Percentiles rank a stretch among this genome's conserved stretches.
These are phyloP conservation scores for Trichophyton schoenleinii DNA, from an alignment of 2,329 filamentous ascomycete genomes.

Conservation along the genomic window DNA sequence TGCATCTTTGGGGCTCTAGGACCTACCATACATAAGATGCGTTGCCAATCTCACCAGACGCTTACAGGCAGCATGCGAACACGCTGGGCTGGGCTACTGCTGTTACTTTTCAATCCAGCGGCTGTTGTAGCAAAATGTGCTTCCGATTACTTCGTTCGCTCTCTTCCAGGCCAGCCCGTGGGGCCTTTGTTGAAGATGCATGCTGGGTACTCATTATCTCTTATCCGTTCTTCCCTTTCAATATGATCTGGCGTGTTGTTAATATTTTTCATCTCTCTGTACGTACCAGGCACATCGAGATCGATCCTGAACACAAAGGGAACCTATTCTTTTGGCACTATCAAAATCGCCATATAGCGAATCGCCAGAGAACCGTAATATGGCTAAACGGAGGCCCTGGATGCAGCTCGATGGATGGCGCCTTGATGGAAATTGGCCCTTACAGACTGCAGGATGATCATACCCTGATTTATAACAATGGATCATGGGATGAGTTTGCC, in stretches of 20 bases:
- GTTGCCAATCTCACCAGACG: neutral
- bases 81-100: neutral
- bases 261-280: neutral
- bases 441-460: constrained; percentile 68
- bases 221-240: neutral
- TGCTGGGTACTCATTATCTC: constrained; percentile 59
- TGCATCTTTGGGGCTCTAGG: neutral
- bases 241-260: neutral
- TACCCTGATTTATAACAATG: constrained; percentile 68
- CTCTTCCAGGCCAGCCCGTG: constrained; percentile 70
- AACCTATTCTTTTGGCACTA: constrained; percentile 99
- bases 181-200: constrained; percentile 87
- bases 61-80: neutral
- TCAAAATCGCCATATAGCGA: constrained; percentile 87
- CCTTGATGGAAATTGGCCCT: constrained; percentile 90
- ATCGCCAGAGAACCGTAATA: constrained; percentile 78
- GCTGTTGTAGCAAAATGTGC: constrained; percentile 29
- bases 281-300: constrained; percentile 65
- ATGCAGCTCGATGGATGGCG: constrained; percentile 94
- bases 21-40: neutral
- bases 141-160: constrained; percentile 80
- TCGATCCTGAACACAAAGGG: constrained; percentile 71
- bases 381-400: constrained; percentile 97
- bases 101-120: neutral
- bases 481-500: constrained; percentile 97